Conservation (phyloP, 495 filamentous ascomycete genomes). For the Annulohypoxylon maeteangense region DNA sequence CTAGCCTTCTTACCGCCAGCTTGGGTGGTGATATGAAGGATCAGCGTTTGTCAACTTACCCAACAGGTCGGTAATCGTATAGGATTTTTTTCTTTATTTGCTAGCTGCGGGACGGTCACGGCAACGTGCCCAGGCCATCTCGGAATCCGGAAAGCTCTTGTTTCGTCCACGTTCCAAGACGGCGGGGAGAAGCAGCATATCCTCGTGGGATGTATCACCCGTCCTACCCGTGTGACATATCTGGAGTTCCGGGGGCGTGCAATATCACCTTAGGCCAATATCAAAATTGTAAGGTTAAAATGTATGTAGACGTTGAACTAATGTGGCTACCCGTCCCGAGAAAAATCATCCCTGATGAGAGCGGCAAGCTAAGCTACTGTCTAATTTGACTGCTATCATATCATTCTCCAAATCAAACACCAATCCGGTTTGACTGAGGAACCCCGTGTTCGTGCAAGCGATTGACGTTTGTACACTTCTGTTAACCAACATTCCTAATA, state of each 20-base stretch:
- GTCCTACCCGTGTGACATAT: constrained; percentile 23
- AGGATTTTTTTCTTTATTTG: neutral
- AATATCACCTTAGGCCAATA: neutral
- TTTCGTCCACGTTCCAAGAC: constrained; percentile 36
- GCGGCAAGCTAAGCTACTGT: constrained; percentile 21
- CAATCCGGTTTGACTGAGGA: neutral
- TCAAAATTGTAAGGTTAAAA: constrained; percentile 8
- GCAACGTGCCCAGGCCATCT: constrained; percentile 9
- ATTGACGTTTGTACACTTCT: neutral
- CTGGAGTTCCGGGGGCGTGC: constrained; percentile 6
- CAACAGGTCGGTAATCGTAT: neutral
- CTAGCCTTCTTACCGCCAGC: neutral
- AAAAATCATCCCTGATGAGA: constrained; percentile 21
- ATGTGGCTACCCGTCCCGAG: constrained; percentile 24
- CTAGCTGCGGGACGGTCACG: neutral
- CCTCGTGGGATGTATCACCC: constrained; percentile 33
- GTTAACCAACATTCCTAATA: neutral
- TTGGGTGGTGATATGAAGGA: constrained; percentile 6
- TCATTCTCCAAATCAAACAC: constrained; percentile 1
- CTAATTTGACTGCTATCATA: constrained; percentile 17
- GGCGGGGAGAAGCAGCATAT: constrained; percentile 27
- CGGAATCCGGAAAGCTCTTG: constrained; percentile 46
- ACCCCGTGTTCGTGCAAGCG: neutral
- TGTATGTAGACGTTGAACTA: constrained; percentile 21
- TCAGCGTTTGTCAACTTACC: neutral